Base-by-base conservation (phyloP, 2,329 filamentous ascomycete genomes). In the Xylaria sp. region DNA sequence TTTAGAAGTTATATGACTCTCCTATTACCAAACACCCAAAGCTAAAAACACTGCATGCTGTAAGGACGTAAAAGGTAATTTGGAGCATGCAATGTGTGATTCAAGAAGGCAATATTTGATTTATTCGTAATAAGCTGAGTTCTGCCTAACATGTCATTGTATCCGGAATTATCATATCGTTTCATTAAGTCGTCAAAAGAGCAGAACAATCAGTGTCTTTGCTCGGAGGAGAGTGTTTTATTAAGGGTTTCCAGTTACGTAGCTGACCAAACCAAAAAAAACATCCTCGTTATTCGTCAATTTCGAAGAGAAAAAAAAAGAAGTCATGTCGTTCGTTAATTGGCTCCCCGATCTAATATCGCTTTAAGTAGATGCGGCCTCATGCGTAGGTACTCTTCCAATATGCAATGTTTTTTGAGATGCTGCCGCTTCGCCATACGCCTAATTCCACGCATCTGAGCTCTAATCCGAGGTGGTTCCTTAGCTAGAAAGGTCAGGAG, bases 341-440 rank as follows among this genome's bases (percentile, higher is more conserved):
- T 55, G 39, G 45, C 4, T 49, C 45, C 58, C 65, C 58, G 39
- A 58, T 69, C 60, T 61, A 57, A 61, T 39, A 39, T 31, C 13
- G 51, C 61, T 64, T 27, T 53, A 55, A 15, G 59, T 47, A 47
- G 67, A 66, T 64, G 67, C 39, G 45, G 57, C 47, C 39, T 63
- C 49, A 36, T 61, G 33, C 44, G 63, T 47, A 64, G 60, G 39
- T 55, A 57, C 27, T 57, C 61, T 63, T 62, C 50, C 53, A 47
- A 59, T 56, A 62, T 61, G 51, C 54, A 65, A 65, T 65, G 42
- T 51, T 31, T 66, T 45, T 61, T 47, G 55, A 63, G 55, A 67
- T 65, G 54, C 25, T 57, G 57, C 63, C 55, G 47, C 71, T 67
- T 73, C 67, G 68, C 72, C 71, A 67, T 74, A 74, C 72, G 73